Conservation (phyloP, 2,329 filamentous ascomycete genomes). For the Cytospora piceicola region DNA sequence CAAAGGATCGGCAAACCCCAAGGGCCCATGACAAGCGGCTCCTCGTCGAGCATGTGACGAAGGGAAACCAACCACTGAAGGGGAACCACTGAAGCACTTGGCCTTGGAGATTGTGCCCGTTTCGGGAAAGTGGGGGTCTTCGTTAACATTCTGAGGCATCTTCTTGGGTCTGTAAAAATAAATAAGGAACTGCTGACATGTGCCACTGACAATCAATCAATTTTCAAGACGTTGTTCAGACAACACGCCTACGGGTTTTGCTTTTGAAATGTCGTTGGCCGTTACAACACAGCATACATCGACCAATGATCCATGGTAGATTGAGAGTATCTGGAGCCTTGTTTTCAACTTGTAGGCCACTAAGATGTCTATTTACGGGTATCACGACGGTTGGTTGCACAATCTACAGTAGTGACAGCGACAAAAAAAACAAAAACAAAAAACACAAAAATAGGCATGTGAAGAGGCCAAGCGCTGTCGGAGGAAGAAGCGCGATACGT, state of each 20-base stretch:
- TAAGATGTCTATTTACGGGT: neutral
- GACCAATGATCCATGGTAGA: neutral
- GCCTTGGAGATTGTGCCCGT: slow-evolving; percentile 1
- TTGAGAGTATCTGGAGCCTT: neutral
- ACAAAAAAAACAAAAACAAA: too few species aligned
- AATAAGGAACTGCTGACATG: neutral
- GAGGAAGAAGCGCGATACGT: neutral
- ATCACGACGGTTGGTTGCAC: neutral
- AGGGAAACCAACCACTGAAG: slow-evolving; percentile 3
- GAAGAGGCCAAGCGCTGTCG: neutral
- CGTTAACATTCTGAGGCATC: neutral
- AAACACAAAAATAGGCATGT: neutral
- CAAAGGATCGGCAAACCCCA: slow-evolving; percentile 7
- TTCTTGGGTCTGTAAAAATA: neutral
- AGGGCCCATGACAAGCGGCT: slow-evolving; percentile 24
- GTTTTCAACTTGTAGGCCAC: neutral
- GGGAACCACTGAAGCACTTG: neutral
- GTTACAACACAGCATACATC: neutral
- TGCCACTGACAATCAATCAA: neutral
- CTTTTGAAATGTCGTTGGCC: neutral
- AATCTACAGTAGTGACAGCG: too few species aligned
- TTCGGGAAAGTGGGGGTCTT: slow-evolving; percentile 3
- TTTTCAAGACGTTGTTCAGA: too few species aligned
- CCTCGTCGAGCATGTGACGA: slow-evolving; percentile 28
- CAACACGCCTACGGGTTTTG: neutral